Percentiles rank a stretch among this genome's conserved stretches.
These are phyloP conservation scores for Boeremia lycopersici DNA, from an alignment of 2,329 filamentous ascomycete species.

Conservation along the genomic window DNA sequence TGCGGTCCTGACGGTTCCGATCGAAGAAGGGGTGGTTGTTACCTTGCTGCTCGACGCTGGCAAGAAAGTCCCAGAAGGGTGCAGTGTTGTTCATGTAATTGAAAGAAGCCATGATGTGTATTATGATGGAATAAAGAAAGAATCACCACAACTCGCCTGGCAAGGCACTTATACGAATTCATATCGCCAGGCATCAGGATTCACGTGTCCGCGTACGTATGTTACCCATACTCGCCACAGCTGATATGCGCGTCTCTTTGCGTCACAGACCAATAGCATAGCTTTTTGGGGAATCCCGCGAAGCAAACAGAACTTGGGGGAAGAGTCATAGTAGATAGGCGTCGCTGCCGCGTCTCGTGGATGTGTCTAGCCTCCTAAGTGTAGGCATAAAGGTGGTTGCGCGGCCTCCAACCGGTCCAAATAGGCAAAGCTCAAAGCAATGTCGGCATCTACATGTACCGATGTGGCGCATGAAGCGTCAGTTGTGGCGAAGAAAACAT, in stretches of 20 bases:
- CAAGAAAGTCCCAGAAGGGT: slow-evolving; percentile 63
- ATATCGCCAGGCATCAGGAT: slow-evolving; percentile 34
- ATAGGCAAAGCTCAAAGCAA: slow-evolving; percentile 14
- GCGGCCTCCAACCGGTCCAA: slow-evolving; percentile 25
- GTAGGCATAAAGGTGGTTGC: slow-evolving; percentile 35
- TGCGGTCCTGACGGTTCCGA: slow-evolving; percentile 26
- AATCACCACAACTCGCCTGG: slow-evolving; percentile 16
- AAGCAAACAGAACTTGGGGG: slow-evolving; percentile 31
- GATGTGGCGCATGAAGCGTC: slow-evolving; percentile 31
- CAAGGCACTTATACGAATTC: slow-evolving; percentile 33
- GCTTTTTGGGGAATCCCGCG: neutral
- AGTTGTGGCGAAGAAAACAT: slow-evolving; percentile 15
- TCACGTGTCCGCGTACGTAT: slow-evolving; percentile 41
- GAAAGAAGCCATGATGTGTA: slow-evolving; percentile 54
- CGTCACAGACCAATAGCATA: slow-evolving; percentile 29
- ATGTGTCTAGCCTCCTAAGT: slow-evolving; percentile 17
- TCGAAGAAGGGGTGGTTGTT: slow-evolving; percentile 54
- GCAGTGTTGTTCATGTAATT: slow-evolving; percentile 60
- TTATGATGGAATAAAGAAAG: slow-evolving; percentile 16
- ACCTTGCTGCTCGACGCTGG: slow-evolving; percentile 56
- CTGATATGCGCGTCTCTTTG: slow-evolving; percentile 5
- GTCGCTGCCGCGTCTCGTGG: slow-evolving; percentile 24
- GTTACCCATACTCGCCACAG: slow-evolving; percentile 34
- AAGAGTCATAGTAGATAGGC: slow-evolving; percentile 29
- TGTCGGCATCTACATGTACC: slow-evolving; percentile 26